phyloP scores from a whole-genome alignment of 2,329 filamentous ascomycete genomes.

The Graphilbum fragrans region DNA sequence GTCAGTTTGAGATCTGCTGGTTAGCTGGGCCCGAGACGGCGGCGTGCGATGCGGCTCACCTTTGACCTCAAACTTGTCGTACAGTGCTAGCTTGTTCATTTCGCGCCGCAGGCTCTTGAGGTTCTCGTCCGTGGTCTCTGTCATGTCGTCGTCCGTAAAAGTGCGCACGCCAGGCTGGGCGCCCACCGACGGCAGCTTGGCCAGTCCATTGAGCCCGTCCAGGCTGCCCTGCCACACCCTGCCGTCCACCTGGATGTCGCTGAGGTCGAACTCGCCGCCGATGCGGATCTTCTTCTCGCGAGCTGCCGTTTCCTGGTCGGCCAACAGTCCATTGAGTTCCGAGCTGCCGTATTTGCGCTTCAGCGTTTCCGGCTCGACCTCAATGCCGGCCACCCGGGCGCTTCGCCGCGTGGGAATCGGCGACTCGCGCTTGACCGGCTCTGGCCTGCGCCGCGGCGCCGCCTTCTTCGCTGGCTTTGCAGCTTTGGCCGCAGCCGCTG shows the following conservation, averaged over 20 bases:
- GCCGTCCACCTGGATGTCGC: conserved; percentile 69
- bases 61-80: conserved; percentile 76
- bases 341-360: conserved; percentile 39
- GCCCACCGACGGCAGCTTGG: conserved; percentile 39
- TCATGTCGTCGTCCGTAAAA: conserved; percentile 73
- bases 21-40: no score
- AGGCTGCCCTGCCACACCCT: conserved; percentile 60
- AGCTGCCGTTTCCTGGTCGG: conserved; percentile 19
- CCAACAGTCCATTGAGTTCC: conserved; percentile 36
- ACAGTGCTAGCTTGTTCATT: conserved; percentile 68
- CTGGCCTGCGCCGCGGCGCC: conserved; percentile 9
- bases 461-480: conserved; percentile 24
- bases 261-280: conserved; percentile 52
- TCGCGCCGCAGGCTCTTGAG: conserved; percentile 61
- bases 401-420: conserved; percentile 42
- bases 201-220: conserved; percentile 47
- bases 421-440: conserved; percentile 23
- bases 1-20: conserved; percentile 74
- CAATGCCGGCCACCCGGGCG: conserved; percentile 43
- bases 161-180: conserved; percentile 75
- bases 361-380: conserved; percentile 30
- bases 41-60: no score
- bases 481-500: conserved; percentile 36
- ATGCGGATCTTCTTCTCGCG: conserved; percentile 47
- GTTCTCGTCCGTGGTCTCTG: conserved; percentile 66